phyloP scores from a whole-genome alignment of 495 filamentous ascomycete genomes.

The Aspergillus ostianus region DNA sequence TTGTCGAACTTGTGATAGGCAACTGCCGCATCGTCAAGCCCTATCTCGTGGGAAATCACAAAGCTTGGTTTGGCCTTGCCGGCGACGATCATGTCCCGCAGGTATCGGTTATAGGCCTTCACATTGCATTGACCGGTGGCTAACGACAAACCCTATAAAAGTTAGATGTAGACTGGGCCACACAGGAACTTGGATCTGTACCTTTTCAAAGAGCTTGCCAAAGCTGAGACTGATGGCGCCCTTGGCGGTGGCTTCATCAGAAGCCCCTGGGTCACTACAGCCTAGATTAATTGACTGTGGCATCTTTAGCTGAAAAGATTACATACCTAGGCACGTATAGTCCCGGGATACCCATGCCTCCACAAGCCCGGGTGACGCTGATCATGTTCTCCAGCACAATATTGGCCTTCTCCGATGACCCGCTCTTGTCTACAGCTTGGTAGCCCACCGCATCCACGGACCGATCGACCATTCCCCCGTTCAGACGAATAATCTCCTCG shows the following conservation, averaged over 20 bases:
- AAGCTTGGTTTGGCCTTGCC: constrained; percentile 57
- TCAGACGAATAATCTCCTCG: constrained; percentile 33
- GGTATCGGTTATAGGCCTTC: constrained; percentile 56
- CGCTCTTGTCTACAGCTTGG: constrained; percentile 46
- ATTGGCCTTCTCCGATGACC: constrained; percentile 41
- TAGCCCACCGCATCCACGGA: constrained; percentile 55
- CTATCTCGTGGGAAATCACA: constrained; percentile 57
- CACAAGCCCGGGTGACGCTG: constrained; percentile 44
- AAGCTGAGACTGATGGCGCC: constrained; percentile 58
- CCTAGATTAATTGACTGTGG: background rate
- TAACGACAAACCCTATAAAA: constrained; percentile 41
- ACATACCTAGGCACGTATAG: constrained; percentile 39
- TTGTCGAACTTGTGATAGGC: constrained; percentile 53
- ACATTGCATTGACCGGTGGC: constrained; percentile 61
- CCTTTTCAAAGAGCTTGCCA: constrained; percentile 62
- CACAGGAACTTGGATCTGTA: constrained; percentile 9
- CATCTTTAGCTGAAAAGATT: background rate
- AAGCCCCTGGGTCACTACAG: constrained; percentile 39
- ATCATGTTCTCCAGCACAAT: constrained; percentile 49
- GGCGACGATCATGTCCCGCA: constrained; percentile 57
- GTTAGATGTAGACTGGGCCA: background rate
- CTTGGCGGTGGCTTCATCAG: constrained; percentile 44
- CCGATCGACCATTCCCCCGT: constrained; percentile 50
- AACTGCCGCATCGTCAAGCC: constrained; percentile 50
- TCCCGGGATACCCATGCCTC: constrained; percentile 49